Evolutionary conservation across 1,139 yeast species (phyloP).

Genomic region (Pichia sp.): DNA sequence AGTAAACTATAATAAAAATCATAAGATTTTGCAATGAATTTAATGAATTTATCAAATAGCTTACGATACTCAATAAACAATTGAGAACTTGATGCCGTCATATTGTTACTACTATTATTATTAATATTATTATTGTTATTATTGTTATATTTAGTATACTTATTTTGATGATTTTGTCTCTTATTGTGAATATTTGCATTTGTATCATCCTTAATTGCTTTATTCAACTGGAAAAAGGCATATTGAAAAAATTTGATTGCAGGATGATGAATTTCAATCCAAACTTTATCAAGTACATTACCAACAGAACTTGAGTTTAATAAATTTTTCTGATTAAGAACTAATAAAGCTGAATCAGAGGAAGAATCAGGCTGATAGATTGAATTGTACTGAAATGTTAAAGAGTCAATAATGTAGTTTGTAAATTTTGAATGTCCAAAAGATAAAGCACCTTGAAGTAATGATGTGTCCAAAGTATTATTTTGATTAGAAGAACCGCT

Average conservation of each 20-base stretch:
- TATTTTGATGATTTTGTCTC: background rate
- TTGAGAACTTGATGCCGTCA: slow-evolving; percentile 9
- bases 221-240: slow-evolving; percentile 32
- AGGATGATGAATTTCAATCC: slow-evolving; percentile 63
- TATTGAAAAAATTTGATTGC: slow-evolving; percentile 48
- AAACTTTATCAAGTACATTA: slow-evolving; percentile 39
- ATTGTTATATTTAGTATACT: slow-evolving; percentile 15
- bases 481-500: background rate
- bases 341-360: background rate
- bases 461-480: slow-evolving; percentile 33
- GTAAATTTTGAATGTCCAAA: slow-evolving; percentile 40
- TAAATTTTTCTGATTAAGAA: slow-evolving; percentile 2
- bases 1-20: slow-evolving; percentile 41
- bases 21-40: slow-evolving; percentile 40
- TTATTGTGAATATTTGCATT: background rate
- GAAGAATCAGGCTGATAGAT: background rate
- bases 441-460: slow-evolving; percentile 40
- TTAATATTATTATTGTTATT: slow-evolving; percentile 1
- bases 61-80: slow-evolving; percentile 51
- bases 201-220: slow-evolving; percentile 1
- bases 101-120: background rate
- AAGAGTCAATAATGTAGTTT: slow-evolving; percentile 35
- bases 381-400: slow-evolving; percentile 16
- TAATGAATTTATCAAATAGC: slow-evolving; percentile 44
- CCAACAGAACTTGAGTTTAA: slow-evolving; percentile 10